phyloP scores from a whole-genome alignment of 768 basidiomycete species.

The Tylopilus felleus region DNA sequence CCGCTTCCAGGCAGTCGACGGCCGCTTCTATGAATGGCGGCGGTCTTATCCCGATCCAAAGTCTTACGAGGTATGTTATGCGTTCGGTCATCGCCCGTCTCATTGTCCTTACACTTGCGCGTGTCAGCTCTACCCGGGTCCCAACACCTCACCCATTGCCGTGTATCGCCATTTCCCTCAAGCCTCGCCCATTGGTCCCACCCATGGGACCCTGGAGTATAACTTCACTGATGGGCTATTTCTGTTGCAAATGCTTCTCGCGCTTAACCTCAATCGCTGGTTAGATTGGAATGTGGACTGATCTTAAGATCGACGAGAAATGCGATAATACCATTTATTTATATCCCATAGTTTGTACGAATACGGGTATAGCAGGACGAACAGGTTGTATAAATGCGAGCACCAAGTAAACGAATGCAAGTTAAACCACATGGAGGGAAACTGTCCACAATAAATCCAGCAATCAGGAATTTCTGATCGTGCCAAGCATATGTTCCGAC shows the following conservation, averaged over 20 bases:
- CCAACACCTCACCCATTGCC: conserved; percentile 48
- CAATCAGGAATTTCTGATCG: conserved; percentile 32
- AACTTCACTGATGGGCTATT: conserved; percentile 58
- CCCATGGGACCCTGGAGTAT: conserved; percentile 62
- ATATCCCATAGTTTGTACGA: conserved; percentile 34
- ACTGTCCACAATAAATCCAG: conserved; percentile 26
- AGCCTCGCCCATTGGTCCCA: conserved; percentile 57
- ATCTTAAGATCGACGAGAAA: conserved; percentile 13
- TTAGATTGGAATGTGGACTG: conserved; percentile 53
- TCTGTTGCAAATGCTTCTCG: conserved; percentile 59
- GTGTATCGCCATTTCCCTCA: conserved; percentile 53
- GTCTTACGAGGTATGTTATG: conserved; percentile 70
- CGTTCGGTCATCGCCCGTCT: no score
- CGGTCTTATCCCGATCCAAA: conserved; percentile 42
- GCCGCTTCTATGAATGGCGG: conserved; percentile 65
- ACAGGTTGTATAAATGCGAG: conserved; percentile 16
- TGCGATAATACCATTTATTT: conserved; percentile 26
- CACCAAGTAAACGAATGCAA: conserved; percentile 16
- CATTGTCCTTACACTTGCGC: no score
- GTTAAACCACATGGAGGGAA: conserved; percentile 8
- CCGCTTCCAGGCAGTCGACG: conserved; percentile 54
- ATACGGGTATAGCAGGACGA: conserved; percentile 25
- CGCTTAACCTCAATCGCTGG: conserved; percentile 74
- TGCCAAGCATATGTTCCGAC: conserved; percentile 65
- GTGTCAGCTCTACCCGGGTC: conserved; percentile 46